Evolutionary conservation across 192 early-diverging fungal genomes (phyloP).

Genomic region (Backusella psychrophila): DNA sequence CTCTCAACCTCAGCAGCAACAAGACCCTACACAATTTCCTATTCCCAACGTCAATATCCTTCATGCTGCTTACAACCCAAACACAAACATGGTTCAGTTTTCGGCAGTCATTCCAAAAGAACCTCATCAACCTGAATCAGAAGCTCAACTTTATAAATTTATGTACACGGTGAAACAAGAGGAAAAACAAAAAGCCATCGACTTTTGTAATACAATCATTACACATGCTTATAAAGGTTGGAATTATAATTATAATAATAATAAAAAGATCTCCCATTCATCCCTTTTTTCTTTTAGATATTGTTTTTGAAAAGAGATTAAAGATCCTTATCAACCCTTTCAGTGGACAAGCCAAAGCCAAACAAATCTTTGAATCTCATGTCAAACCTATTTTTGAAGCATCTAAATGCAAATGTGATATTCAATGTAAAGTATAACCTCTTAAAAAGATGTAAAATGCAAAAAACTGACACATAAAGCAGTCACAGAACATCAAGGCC

Average conservation of each 20-base stretch:
- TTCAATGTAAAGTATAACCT: constrained; percentile 37
- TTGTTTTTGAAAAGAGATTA: constrained; percentile 34
- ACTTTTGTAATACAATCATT: constrained; percentile 22
- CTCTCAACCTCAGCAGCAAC: constrained; percentile 3
- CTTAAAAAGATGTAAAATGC: no score
- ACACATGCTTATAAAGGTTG: constrained; percentile 21
- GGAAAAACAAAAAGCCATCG: constrained; percentile 7
- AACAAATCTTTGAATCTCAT: constrained; percentile 46
- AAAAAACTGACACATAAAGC: neutral
- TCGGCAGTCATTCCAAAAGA: constrained; percentile 21
- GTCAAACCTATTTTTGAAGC: constrained; percentile 63
- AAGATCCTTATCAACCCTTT: constrained; percentile 73
- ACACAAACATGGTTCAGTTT: constrained; percentile 29
- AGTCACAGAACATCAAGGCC: constrained; percentile 61
- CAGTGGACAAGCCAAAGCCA: constrained; percentile 66
- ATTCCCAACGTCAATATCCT: constrained; percentile 23
- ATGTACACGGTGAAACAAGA: constrained; percentile 20
- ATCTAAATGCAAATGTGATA: constrained; percentile 52
- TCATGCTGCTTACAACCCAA: neutral
- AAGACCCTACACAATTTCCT: constrained; percentile 23
- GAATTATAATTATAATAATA: neutral
- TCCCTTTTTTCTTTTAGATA: neutral
- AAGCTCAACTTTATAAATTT: constrained; percentile 24
- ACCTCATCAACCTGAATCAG: neutral
- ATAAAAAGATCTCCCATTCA: no score